Conservation (phyloP, 2,329 filamentous ascomycete genomes). For the Kalaharituber pfeilii region DNA sequence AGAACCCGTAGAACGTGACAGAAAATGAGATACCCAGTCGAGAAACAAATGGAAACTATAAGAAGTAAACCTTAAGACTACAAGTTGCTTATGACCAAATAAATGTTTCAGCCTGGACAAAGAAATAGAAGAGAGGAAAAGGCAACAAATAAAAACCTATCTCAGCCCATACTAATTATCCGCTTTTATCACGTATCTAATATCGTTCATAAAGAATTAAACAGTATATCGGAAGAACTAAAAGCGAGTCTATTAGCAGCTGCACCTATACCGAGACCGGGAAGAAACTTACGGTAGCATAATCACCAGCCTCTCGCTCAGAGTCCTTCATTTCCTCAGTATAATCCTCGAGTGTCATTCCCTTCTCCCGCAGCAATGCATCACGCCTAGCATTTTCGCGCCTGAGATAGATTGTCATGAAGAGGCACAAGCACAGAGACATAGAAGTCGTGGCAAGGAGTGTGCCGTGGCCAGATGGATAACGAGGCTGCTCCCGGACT, state of each 20-base stretch:
- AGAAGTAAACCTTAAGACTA: too few relatives aligned
- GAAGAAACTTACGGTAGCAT: slow-evolving; percentile 29
- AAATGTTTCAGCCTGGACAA: neutral
- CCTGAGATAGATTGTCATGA: slow-evolving; percentile 43
- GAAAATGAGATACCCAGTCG: too few relatives aligned
- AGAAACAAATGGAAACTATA: too few relatives aligned
- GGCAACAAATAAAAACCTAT: neutral
- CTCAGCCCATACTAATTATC: neutral
- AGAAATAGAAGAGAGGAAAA: too few relatives aligned
- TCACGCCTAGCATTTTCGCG: slow-evolving; percentile 39
- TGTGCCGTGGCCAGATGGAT: slow-evolving; percentile 54
- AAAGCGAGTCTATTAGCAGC: slow-evolving; percentile 3
- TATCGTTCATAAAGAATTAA: slow-evolving; percentile 25
- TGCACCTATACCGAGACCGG: neutral
- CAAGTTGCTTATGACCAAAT: too few relatives aligned
- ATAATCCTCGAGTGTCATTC: slow-evolving; percentile 35
- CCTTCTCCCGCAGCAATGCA: slow-evolving; percentile 23
- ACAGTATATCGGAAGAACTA: slow-evolving; percentile 38
- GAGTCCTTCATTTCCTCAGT: slow-evolving; percentile 36
- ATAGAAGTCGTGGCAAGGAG: slow-evolving; percentile 57
- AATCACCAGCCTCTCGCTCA: slow-evolving; percentile 40
- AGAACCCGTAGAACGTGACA: too few relatives aligned
- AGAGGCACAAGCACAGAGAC: slow-evolving; percentile 44
- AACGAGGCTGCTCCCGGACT: slow-evolving; percentile 39
- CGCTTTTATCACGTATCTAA: too few relatives aligned